Conservation (phyloP, 2,329 filamentous ascomycete genomes). For the Penicillium digitatum region DNA sequence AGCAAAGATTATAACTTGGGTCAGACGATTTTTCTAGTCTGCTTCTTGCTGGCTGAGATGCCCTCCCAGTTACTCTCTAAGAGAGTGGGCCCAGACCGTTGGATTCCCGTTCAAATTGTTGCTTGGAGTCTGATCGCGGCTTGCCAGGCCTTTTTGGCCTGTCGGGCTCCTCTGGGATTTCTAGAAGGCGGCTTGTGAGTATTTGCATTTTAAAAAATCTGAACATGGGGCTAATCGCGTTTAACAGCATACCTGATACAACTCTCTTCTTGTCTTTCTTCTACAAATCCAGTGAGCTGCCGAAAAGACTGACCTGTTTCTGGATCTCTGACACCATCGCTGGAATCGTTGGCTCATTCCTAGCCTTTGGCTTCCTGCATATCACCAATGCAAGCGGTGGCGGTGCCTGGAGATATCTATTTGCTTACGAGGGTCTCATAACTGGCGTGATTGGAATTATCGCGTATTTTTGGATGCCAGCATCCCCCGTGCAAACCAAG, state of each 20-base stretch:
- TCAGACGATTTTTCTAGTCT: slow-evolving; percentile 24
- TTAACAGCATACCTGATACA: slow-evolving; percentile 3
- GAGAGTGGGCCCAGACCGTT: slow-evolving; percentile 39
- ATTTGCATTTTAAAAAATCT: not conserved
- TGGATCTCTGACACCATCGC: slow-evolving; percentile 59
- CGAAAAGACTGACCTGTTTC: slow-evolving; percentile 61
- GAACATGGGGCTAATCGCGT: not conserved
- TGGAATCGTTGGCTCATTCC: slow-evolving; percentile 45
- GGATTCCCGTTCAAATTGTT: slow-evolving; percentile 54
- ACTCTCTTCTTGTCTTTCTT: slow-evolving; percentile 62
- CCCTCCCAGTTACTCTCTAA: slow-evolving; percentile 57
- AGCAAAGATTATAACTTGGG: slow-evolving; percentile 37
- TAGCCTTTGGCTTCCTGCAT: not conserved
- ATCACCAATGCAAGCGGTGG: not conserved
- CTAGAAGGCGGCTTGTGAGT: slow-evolving; percentile 2
- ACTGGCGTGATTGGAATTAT: not conserved
- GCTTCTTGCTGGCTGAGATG: slow-evolving; percentile 46
- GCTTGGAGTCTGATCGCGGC: slow-evolving; percentile 36
- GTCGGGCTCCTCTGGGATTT: not conserved
- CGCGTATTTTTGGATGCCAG: slow-evolving; percentile 52
- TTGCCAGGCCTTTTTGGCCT: not conserved
- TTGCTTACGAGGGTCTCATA: slow-evolving; percentile 1
- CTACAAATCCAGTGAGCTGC: slow-evolving; percentile 64
- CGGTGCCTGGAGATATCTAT: slow-evolving; percentile 2
- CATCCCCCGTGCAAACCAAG: slow-evolving; percentile 60